Evolutionary conservation across 192 early-diverging fungal species (phyloP), one percentile per base, ranked within the genome.

Genomic region (Thamnidium elegans): DNA sequence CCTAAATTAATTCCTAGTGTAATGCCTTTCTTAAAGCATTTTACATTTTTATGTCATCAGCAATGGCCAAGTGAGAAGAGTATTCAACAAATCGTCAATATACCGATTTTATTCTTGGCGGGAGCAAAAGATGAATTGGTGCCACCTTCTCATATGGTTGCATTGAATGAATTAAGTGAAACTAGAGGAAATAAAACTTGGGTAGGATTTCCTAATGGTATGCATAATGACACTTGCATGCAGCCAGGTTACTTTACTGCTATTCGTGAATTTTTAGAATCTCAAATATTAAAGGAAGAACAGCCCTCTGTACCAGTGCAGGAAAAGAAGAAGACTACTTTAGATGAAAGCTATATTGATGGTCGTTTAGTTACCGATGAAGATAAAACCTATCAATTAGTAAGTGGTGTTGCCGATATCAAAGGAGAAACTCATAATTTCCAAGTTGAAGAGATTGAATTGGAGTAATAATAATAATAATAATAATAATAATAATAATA

Each of bases 161-260:
- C 78, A 50, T 82, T 99, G 11, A 86, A 84, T 36, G 87, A 89
- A 51, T 65, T 86, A 30, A 79, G 82, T 39, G 71, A 81, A 47
- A 81, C 81, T 1, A 67, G 74, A 19, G 67, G 72, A 48, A 36
- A 58, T 7, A 69, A 70, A 23, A 63, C 56, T 11, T 82, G 86
- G 85, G 79, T 82, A 36, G 80, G 81, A 69, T 96, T 97, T 76
- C 67, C 70, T 10, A 65, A 87, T n/a, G 96, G 96, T 17, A 91
- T 83, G 46, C 96, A 98, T 76, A 96, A 96, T 67, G 94, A 96
- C 50, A 95, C 94, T 5, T 89, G 88, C 54, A 58, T 92, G 20
- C 65, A 72, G 8, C 63, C 63, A 20, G 50, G 63, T 19, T 64
- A 64, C n/a, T 64, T 64, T 53, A 64, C 50, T 15, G 51, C 51